Conservation (phyloP, 1,284 basidiomycete species). For the Ustilago esculenta region DNA sequence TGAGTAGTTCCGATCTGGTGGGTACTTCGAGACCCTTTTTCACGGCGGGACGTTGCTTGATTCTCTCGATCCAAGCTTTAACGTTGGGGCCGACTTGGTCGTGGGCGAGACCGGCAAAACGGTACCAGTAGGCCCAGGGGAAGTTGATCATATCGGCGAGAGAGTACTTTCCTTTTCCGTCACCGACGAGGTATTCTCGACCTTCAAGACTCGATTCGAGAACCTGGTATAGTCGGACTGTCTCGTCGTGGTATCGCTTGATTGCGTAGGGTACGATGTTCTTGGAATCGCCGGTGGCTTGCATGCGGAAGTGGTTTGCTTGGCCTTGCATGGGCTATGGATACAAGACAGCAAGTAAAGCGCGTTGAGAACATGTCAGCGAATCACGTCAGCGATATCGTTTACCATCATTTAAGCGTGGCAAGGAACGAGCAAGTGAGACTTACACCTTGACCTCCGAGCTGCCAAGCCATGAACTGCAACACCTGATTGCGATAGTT, state of each 20-base stretch:
- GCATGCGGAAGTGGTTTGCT: conserved; percentile 51
- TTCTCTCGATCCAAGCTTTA: conserved; percentile 43
- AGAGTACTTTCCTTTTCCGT: conserved; percentile 53
- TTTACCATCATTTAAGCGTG: too few species aligned
- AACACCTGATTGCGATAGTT: conserved; percentile 47
- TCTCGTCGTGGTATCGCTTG: conserved; percentile 52
- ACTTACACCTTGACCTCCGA: conserved; percentile 19
- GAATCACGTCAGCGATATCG: too few species aligned
- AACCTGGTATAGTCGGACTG: conserved; percentile 50
- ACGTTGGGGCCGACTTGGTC: conserved; percentile 42
- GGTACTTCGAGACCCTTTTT: conserved; percentile 35
- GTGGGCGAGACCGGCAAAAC: conserved; percentile 28
- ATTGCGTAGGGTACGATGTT: conserved; percentile 53
- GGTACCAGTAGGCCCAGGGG: conserved; percentile 46
- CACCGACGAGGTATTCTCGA: conserved; percentile 55
- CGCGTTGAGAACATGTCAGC: too few species aligned
- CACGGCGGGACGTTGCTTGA: conserved; percentile 30
- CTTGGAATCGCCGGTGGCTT: conserved; percentile 42
- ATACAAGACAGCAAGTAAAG: too few species aligned
- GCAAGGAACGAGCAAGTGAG: not conserved
- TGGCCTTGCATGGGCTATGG: conserved; percentile 50
- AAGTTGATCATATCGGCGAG: conserved; percentile 53
- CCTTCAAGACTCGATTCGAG: conserved; percentile 46
- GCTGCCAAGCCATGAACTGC: conserved; percentile 43
- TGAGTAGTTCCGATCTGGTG: conserved; percentile 19